These are phyloP conservation scores for Dioszegia hungarica DNA, from an alignment of 768 basidiomycete genomes.

Conservation along the genomic window DNA sequence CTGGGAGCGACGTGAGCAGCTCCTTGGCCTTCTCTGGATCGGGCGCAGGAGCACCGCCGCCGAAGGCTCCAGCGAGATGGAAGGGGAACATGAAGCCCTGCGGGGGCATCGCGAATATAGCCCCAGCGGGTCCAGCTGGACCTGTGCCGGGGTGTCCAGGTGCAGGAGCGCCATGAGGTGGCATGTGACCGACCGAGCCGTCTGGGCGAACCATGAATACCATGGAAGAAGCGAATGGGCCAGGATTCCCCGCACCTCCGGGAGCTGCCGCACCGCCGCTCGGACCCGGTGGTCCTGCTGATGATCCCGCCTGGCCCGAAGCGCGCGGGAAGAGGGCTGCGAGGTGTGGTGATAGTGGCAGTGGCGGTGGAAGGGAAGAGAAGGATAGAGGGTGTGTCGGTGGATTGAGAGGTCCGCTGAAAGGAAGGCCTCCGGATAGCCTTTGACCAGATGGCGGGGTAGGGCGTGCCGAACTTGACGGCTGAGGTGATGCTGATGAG, in stretches of 20 bases:
- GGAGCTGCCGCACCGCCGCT: not conserved
- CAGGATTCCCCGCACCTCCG: no score
- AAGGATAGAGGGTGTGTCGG: not conserved
- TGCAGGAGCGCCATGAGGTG: not conserved
- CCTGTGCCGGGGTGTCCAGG: not conserved
- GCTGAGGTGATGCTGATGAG: no score
- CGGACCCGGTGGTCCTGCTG: not conserved
- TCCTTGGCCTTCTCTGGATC: conserved; percentile 35
- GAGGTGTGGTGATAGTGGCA: no score
- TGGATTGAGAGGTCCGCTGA: conserved; percentile 1
- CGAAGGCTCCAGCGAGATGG: not conserved
- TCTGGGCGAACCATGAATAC: not conserved
- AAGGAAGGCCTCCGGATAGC: not conserved
- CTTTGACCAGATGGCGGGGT: no score
- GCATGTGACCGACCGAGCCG: not conserved
- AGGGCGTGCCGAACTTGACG: no score
- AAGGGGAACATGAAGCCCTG: not conserved
- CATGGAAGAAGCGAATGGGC: no score
- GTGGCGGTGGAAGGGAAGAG: no score
- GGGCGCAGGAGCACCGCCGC: conserved; percentile 3
- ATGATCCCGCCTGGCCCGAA: not conserved
- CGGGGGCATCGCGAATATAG: not conserved
- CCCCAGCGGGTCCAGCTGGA: not conserved
- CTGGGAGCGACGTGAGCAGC: conserved; percentile 26
- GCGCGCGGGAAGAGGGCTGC: not conserved